A percentile compares a stretch with the other conserved stretches of the same genome.
phyloP scores from a whole-genome alignment of 164 flowering plant species.

The Vitis labrusca region DNA sequence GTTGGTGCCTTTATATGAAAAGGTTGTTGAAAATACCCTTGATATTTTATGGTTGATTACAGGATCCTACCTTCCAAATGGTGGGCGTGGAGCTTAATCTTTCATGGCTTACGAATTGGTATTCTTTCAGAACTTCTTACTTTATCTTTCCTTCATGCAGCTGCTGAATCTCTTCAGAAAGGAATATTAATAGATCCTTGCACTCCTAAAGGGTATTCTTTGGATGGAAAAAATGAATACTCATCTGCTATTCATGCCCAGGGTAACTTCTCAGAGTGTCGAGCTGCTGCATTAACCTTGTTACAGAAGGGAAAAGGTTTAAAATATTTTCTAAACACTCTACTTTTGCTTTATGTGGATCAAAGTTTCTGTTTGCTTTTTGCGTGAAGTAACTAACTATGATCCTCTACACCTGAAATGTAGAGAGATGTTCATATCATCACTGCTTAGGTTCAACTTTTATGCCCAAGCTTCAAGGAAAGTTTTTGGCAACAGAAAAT shows the following conservation, averaged over 20 bases:
- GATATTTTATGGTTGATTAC: background rate
- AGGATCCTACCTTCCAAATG: background rate
- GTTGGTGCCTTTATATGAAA: too few species aligned
- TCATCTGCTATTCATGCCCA: constrained; percentile 43
- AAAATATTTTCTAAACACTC: background rate
- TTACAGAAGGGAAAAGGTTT: constrained; percentile 83
- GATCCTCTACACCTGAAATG: constrained; percentile 12
- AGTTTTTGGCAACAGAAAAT: constrained; percentile 90
- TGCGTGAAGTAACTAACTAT: background rate
- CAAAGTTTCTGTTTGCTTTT: background rate
- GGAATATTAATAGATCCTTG: constrained; percentile 70
- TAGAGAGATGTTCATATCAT: constrained; percentile 70
- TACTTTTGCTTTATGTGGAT: background rate
- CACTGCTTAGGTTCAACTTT: constrained; percentile 74
- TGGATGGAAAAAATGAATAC: constrained; percentile 25
- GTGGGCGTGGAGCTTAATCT: background rate
- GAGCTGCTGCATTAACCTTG: constrained; percentile 73
- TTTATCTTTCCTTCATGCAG: constrained; percentile 35
- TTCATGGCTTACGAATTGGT: background rate
- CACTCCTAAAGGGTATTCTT: constrained; percentile 76
- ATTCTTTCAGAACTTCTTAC: background rate
- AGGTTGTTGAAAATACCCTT: too few species aligned
- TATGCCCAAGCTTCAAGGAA: constrained; percentile 78
- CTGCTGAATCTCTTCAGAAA: constrained; percentile 35
- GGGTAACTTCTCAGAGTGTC: constrained; percentile 93